A percentile compares a stretch with the other conserved stretches of the same genome.
phyloP scores from a whole-genome alignment of 1,284 basidiomycete species.

The Ganoderma leucocontextum region DNA sequence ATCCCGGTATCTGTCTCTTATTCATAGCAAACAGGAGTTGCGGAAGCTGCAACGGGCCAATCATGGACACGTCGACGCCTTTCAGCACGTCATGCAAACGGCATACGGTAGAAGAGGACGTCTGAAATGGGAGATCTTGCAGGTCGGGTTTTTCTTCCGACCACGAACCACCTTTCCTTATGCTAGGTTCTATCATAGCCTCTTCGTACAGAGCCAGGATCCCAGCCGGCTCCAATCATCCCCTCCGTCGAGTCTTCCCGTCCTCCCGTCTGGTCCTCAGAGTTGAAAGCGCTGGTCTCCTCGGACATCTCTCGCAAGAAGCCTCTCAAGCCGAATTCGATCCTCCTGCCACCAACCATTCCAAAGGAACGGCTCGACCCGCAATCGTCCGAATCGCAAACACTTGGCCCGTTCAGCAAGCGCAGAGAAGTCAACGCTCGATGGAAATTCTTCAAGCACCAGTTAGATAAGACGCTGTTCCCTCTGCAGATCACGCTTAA shows the following conservation, averaged over 20 bases:
- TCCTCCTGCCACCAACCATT: slow-evolving; percentile 61
- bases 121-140: slow-evolving; percentile 69
- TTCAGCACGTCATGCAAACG: slow-evolving; percentile 68
- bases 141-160: slow-evolving; percentile 48
- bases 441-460: slow-evolving; percentile 67
- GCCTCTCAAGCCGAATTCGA: slow-evolving; percentile 47
- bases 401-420: slow-evolving; percentile 73
- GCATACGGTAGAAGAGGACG: slow-evolving; percentile 84
- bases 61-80: slow-evolving; percentile 57
- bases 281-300: slow-evolving; percentile 66
- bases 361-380: slow-evolving; percentile 61
- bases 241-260: slow-evolving; percentile 58
- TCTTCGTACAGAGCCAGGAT: slow-evolving; percentile 55
- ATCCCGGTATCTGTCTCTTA: neutral
- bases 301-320: slow-evolving; percentile 58
- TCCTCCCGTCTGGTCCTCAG: slow-evolving; percentile 70
- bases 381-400: slow-evolving; percentile 61
- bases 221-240: slow-evolving; percentile 56
- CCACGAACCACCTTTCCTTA: neutral
- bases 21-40: slow-evolving; percentile 55
- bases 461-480: slow-evolving; percentile 63
- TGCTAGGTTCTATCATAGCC: slow-evolving; percentile 49
- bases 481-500: slow-evolving; percentile 59
- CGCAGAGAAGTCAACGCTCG: slow-evolving; percentile 76
- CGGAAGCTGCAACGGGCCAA: slow-evolving; percentile 66